Evolutionary conservation across 768 basidiomycete species (phyloP).

Genomic region (Rhodotorula graminis): DNA sequence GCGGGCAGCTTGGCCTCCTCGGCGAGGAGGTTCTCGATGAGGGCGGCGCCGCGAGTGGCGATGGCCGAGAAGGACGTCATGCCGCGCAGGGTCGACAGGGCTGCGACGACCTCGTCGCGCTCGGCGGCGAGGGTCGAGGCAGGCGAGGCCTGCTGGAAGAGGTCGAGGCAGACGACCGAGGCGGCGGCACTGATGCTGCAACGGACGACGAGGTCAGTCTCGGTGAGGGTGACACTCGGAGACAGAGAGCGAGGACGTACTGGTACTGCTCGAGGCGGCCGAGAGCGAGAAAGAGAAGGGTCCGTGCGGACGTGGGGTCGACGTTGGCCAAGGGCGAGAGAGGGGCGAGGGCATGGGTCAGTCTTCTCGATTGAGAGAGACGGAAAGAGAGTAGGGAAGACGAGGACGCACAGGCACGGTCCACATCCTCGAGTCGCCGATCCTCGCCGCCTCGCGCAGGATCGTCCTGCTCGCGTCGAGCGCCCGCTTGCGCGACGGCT

Average conservation of each 20-base stretch:
- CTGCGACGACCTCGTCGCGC: conserved; percentile 3
- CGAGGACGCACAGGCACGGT: not conserved
- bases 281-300: no score
- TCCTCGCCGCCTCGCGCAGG: not conserved
- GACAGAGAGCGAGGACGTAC: conserved; percentile 48
- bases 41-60: conserved; percentile 5
- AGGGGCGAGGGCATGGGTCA: no score
- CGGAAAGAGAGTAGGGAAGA: not conserved
- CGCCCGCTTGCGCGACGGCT: conserved; percentile 6
- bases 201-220: not conserved
- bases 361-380: not conserved
- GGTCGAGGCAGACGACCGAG: conserved; percentile 19
- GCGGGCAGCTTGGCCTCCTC: conserved; percentile 4
- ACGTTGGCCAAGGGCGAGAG: no score
- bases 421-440: conserved; percentile 7
- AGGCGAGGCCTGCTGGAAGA: conserved; percentile 18
- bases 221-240: no score
- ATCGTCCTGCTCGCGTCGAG: conserved; percentile 9
- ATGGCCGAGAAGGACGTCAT: conserved; percentile 9
- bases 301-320: no score
- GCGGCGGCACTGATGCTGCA: conserved; percentile 14
- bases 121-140: not conserved
- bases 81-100: not conserved
- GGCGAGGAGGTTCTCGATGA: conserved; percentile 12
- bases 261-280: conserved; percentile 47